phyloP scores from a whole-genome alignment of 495 filamentous ascomycete species.

The Neurospora sublineolata region DNA sequence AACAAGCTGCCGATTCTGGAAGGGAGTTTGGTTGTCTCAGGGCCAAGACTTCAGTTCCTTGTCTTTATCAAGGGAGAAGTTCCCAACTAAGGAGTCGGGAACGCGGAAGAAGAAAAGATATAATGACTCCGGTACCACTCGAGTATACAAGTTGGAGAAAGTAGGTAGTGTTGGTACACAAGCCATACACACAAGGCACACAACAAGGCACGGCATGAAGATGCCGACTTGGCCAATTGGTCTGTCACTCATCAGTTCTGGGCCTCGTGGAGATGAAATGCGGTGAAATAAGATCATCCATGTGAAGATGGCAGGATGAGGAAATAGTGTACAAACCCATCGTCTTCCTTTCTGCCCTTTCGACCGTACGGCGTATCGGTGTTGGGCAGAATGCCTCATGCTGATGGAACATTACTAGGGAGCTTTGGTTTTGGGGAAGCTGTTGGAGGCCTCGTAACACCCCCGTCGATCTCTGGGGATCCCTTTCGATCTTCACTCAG shows the following conservation, averaged over 20 bases:
- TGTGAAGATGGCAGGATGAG: neutral
- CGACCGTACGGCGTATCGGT: neutral
- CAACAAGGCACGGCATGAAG: neutral
- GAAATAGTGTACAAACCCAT: neutral
- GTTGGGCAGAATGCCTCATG: neutral
- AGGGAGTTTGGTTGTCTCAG: neutral
- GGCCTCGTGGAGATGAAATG: neutral
- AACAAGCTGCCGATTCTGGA: neutral
- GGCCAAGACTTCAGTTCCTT: neutral
- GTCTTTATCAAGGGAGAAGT: neutral
- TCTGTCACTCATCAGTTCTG: neutral
- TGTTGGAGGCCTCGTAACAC: neutral
- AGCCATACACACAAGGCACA: neutral
- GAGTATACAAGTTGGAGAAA: neutral
- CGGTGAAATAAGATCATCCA: neutral
- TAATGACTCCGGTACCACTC: neutral
- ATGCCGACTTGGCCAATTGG: neutral
- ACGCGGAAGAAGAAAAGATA: neutral
- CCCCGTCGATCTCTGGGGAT: neutral
- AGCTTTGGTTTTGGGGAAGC: neutral
- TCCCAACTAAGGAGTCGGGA: neutral
- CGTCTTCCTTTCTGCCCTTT: neutral
- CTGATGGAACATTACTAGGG: neutral
- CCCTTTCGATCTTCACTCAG: neutral
- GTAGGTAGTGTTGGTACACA: neutral